Conservation (phyloP, 2,329 filamentous ascomycete genomes). For the Ceratocystis huliohia region DNA sequence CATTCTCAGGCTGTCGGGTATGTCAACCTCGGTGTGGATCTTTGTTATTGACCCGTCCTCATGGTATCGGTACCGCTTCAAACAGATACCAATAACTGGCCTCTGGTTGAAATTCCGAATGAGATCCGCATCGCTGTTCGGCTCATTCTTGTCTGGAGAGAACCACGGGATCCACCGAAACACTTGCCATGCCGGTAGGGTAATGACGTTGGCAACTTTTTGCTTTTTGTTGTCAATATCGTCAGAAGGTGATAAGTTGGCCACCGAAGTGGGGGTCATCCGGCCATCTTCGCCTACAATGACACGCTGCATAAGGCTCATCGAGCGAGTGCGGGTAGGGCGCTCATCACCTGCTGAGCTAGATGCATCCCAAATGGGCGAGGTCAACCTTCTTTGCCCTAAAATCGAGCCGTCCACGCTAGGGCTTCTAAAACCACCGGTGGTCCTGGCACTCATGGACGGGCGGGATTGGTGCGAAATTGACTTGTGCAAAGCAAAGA, state of each 20-base stretch:
- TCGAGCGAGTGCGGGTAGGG: slow-evolving; percentile 29
- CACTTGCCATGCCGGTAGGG: slow-evolving; percentile 96
- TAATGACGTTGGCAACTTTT: slow-evolving; percentile 60
- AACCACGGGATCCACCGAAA: slow-evolving; percentile 94
- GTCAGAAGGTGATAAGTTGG: slow-evolving; percentile 23
- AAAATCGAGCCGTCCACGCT: background rate
- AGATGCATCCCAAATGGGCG: background rate
- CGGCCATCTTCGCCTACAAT: slow-evolving; percentile 38
- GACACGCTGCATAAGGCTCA: slow-evolving; percentile 50
- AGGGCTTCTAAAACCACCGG: background rate
- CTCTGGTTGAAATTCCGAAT: slow-evolving; percentile 76
- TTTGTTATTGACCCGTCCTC: slow-evolving; percentile 16
- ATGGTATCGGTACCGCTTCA: slow-evolving; percentile 60
- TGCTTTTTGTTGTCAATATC: slow-evolving; percentile 31
- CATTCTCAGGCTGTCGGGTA: slow-evolving; percentile 65
- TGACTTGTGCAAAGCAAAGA: background rate
- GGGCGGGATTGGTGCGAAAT: background rate
- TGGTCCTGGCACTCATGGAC: background rate
- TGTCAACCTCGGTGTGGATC: slow-evolving; percentile 68
- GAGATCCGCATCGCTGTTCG: slow-evolving; percentile 60
- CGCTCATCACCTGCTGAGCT: background rate
- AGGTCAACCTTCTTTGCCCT: slow-evolving; percentile 5
- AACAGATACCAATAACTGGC: slow-evolving; percentile 80
- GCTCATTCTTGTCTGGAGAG: slow-evolving; percentile 43
- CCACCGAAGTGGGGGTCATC: slow-evolving; percentile 23